Base-by-base conservation (phyloP, 2,329 filamentous ascomycete genomes). In the Xylaria hypoxylon region DNA sequence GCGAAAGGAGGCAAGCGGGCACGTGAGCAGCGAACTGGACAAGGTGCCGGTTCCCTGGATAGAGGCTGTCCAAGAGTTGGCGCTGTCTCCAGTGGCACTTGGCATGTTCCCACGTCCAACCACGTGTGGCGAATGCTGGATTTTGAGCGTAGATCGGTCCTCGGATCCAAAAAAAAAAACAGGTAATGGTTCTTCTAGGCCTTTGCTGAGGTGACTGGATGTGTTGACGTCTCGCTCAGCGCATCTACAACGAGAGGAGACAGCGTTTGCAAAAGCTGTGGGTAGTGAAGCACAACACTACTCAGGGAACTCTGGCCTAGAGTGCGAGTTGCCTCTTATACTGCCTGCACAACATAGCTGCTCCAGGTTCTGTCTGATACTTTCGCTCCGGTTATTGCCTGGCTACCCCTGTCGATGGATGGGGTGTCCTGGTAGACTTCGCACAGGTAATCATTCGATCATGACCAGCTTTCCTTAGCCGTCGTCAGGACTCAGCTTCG, bases 51-150 rank as follows among this genome's bases (percentile, higher is more conserved):
- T 26, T 24, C 33, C 19, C 35, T 40, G 33, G 35, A 42, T 24
- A 5, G 52, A 28, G 52, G 6, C 15, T 19, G 52, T 31, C 35
- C 52, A 40, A 55, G 52, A 40, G 35, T 55, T 55, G 52, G 52
- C 52, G 15, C 22, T n/a, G 11, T 42, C 35, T 55, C 35, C 5
- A 17, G 33, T 5, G 17, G 26, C 11, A 42, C 52, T 55, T 55
- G 52, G 52, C 52, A 26, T 26, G 42, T 26, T 26, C 33, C 11
- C 33, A 24, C 52, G 5, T 13, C 22, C 52, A 42, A n/a, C n/a
- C 28, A 42, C 35, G 52, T 42, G 52, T 55, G 33, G 33, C 33
- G 19, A 42, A 15, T 15, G 31, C 11, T 31, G 17, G 10, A 3
- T 38, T 13, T 38, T 53, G 8, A 4, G 31, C 50, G 10, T 35